These are phyloP conservation scores for Phytophthora citricola DNA, from an alignment of 352 stramenopile species.

Conservation along the genomic window DNA sequence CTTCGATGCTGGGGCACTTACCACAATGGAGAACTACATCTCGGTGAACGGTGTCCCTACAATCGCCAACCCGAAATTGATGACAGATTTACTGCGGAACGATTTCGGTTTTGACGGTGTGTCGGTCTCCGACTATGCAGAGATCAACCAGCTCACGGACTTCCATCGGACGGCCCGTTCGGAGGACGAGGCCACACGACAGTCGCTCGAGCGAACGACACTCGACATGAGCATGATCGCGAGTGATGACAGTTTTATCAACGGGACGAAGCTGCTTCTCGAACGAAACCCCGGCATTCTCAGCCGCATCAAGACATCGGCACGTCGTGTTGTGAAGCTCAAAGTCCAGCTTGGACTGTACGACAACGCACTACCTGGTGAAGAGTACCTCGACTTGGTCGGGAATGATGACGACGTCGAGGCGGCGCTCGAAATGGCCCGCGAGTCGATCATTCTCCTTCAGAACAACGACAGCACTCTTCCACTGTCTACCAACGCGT, in stretches of 20 bases:
- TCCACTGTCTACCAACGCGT: constrained; percentile 14
- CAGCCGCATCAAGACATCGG: constrained; percentile 55
- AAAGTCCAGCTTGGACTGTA: constrained; percentile 75
- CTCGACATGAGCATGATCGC: constrained; percentile 92
- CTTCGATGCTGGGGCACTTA: constrained; percentile 71
- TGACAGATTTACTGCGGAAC: constrained; percentile 71
- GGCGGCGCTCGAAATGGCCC: constrained; percentile 50
- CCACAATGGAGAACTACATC: constrained; percentile 93
- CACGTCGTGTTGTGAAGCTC: constrained; percentile 64
- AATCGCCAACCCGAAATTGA: constrained; percentile 70
- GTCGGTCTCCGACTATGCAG: constrained; percentile 89
- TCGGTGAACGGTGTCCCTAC: constrained; percentile 90
- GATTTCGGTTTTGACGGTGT: constrained; percentile 85
- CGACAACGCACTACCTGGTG: constrained; percentile 52
- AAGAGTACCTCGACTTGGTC: constrained; percentile 49
- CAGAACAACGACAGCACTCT: constrained; percentile 31
- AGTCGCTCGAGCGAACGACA: constrained; percentile 67
- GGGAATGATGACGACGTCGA: constrained; percentile 49
- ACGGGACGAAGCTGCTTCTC: constrained; percentile 48
- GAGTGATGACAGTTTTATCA: constrained; percentile 46
- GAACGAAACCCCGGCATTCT: constrained; percentile 31
- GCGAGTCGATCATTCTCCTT: constrained; percentile 35
- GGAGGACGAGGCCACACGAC: constrained; percentile 55
- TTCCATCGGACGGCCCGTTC: constrained; percentile 51
- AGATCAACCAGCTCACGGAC: constrained; percentile 86